These are phyloP conservation scores for Selaginella moellendorffii DNA, from an alignment of 75 land plant genomes.

Conservation along the genomic window DNA sequence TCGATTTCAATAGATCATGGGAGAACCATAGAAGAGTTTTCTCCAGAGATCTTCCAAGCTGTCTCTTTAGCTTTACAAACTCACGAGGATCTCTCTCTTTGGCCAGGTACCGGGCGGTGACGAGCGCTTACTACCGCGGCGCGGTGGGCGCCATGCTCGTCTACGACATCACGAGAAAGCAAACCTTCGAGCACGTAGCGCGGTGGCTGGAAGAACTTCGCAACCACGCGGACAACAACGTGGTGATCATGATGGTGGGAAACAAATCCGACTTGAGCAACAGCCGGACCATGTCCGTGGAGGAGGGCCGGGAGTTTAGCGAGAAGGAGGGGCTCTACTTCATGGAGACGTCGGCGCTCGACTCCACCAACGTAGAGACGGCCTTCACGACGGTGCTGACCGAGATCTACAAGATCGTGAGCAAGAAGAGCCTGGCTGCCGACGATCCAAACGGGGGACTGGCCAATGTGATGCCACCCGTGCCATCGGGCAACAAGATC, in stretches of 20 bases:
- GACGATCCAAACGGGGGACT: background rate
- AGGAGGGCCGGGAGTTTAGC: conserved; percentile 73
- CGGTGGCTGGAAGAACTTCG: conserved; percentile 27
- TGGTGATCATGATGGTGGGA: conserved; percentile 67
- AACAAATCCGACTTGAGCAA: conserved; percentile 65
- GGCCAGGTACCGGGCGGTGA: conserved; percentile 23
- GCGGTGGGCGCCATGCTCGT: conserved; percentile 31
- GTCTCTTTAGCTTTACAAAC: no score
- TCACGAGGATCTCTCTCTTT: no score
- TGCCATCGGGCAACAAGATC: background rate
- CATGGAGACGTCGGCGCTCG: conserved; percentile 70
- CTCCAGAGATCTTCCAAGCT: no score
- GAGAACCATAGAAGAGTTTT: no score
- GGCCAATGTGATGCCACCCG: background rate
- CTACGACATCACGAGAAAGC: conserved; percentile 25
- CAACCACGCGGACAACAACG: conserved; percentile 37
- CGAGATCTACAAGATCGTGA: conserved; percentile 69
- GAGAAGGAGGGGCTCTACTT: conserved; percentile 65
- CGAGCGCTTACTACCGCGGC: conserved; percentile 27
- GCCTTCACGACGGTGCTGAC: conserved; percentile 66
- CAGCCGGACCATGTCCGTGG: conserved; percentile 54
- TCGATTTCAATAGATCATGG: no score
- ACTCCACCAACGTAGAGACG: conserved; percentile 55
- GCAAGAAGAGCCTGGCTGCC: conserved; percentile 35
- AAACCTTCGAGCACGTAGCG: conserved; percentile 16